These are phyloP conservation scores for Artemisia annua DNA, from an alignment of 129 eudicot species.

Conservation along the genomic window DNA sequence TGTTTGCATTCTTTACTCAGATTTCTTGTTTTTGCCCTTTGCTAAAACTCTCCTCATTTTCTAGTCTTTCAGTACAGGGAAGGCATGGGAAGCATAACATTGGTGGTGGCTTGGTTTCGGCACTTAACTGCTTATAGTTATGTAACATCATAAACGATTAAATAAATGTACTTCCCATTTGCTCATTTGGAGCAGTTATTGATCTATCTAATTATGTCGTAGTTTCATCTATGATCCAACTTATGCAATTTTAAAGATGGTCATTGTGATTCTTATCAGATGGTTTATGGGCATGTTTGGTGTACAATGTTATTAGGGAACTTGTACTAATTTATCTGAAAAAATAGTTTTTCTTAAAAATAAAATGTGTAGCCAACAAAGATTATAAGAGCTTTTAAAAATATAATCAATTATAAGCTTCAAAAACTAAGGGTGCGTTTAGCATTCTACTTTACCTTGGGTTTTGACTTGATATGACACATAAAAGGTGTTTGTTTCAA, in stretches of 20 bases:
- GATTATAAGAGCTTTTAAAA: too few species aligned
- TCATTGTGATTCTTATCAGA: neutral
- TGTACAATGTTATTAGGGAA: too few species aligned
- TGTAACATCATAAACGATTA: neutral
- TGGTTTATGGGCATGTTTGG: neutral
- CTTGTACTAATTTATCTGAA: too few species aligned
- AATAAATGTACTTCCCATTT: constrained; percentile 16
- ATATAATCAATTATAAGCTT: too few species aligned
- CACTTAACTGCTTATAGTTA: constrained; percentile 2
- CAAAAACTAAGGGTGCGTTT: too few species aligned
- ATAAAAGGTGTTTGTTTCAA: too few species aligned
- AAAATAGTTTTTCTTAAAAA: too few species aligned
- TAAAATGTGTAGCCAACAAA: too few species aligned
- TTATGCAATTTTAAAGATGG: neutral
- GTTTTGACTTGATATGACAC: too few species aligned
- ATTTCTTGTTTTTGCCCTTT: neutral
- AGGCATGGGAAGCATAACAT: constrained; percentile 2
- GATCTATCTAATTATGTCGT: constrained; percentile 5
- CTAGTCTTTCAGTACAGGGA: neutral
- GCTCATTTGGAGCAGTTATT: constrained; percentile 1
- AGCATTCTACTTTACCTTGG: too few species aligned
- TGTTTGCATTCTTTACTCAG: neutral
- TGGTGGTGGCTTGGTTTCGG: neutral
- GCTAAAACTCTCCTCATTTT: neutral
- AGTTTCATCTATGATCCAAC: neutral